These are phyloP conservation scores for Cytospora schulzeri DNA, from an alignment of 2,329 filamentous ascomycete species.

Conservation along the genomic window DNA sequence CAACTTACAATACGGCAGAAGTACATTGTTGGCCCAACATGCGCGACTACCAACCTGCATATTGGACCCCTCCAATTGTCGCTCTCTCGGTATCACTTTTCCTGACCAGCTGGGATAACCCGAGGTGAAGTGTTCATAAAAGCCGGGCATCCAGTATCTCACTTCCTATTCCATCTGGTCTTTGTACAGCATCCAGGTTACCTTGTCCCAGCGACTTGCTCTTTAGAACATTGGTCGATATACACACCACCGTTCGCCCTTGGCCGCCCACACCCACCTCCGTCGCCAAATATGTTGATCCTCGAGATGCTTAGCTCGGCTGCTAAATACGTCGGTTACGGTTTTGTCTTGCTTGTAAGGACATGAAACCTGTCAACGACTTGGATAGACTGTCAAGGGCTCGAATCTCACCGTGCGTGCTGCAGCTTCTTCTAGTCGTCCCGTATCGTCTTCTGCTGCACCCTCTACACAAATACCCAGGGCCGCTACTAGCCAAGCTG, in stretches of 20 bases:
- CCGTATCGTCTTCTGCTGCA: neutral
- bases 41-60: too few species aligned
- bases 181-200: neutral
- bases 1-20: neutral
- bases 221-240: neutral
- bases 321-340: neutral
- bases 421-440: neutral
- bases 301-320: neutral
- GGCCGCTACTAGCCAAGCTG: neutral
- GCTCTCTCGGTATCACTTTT: too few species aligned
- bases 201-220: neutral
- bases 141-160: too few species aligned
- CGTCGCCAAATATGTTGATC: neutral
- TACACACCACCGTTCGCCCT: neutral
- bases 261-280: neutral
- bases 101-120: too few species aligned
- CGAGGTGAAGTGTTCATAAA: too few species aligned
- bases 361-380: neutral
- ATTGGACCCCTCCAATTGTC: too few species aligned
- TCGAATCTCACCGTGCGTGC: neutral
- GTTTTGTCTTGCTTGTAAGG: neutral
- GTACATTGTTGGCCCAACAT: too few species aligned
- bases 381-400: neutral
- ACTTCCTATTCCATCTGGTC: too few species aligned
- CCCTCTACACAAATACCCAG: neutral